phyloP scores from a whole-genome alignment of 306 rosid species.

The Rosa chinensis region DNA sequence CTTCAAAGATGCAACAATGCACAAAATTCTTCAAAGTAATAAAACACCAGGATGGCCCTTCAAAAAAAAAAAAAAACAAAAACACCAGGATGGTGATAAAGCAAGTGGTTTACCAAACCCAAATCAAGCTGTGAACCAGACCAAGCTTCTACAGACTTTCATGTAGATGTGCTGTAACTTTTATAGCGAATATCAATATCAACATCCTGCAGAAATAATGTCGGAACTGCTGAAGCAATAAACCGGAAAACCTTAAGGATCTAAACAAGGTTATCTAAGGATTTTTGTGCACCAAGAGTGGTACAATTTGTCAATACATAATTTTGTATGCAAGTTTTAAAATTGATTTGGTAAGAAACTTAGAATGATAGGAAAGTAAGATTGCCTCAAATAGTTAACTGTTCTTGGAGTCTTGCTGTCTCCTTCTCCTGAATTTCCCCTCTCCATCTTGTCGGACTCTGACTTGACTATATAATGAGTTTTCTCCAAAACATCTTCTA shows the following conservation, averaged over 20 bases:
- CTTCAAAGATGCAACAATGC: neutral
- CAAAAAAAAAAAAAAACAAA: too few relatives aligned
- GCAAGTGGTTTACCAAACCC: constrained; percentile 69
- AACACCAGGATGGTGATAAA: neutral
- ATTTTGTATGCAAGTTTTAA: neutral
- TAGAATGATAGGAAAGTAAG: constrained; percentile 18
- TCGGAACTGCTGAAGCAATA: neutral
- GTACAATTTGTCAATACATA: neutral
- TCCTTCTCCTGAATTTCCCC: constrained; percentile 76
- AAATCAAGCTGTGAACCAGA: constrained; percentile 82
- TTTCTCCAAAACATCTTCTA: constrained; percentile 91
- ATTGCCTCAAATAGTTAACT: constrained; percentile 90
- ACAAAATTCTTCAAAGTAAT: too few relatives aligned
- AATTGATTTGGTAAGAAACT: neutral
- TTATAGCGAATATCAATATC: constrained; percentile 67
- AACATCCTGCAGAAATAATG: constrained; percentile 55
- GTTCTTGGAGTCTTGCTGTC: constrained; percentile 80
- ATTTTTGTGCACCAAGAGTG: neutral
- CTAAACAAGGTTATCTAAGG: neutral
- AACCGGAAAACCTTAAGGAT: neutral
- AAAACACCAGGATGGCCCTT: too few relatives aligned
- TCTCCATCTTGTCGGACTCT: constrained; percentile 68
- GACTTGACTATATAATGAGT: constrained; percentile 67
- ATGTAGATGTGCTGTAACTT: constrained; percentile 56
- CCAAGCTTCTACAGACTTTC: constrained; percentile 92